These are phyloP conservation scores for Fraxinus baroniana DNA, from an alignment of 305 asterid species.

Conservation along the genomic window DNA sequence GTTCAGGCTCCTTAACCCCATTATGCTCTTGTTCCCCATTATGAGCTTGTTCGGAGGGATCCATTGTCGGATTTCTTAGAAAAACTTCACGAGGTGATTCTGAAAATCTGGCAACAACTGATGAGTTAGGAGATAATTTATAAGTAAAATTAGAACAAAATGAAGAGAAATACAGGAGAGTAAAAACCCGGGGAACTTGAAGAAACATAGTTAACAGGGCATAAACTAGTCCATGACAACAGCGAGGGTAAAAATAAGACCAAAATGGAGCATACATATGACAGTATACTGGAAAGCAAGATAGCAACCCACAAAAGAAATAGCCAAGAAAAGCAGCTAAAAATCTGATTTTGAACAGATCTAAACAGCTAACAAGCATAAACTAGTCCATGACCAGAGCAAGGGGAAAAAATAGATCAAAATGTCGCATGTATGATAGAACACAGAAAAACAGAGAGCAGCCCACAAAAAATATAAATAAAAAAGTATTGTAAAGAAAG, in stretches of 20 bases:
- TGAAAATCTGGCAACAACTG: slow-evolving; percentile 1
- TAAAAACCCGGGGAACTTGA: background rate
- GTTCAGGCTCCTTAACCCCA: too few species aligned
- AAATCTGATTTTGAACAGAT: background rate
- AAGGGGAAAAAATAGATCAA: background rate
- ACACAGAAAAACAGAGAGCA: background rate
- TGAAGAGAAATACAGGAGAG: background rate
- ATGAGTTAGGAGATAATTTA: background rate
- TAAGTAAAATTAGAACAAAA: too few species aligned
- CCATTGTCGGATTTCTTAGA: slow-evolving; percentile 31
- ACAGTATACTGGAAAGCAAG: background rate
- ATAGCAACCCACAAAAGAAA: background rate
- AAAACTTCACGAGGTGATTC: background rate
- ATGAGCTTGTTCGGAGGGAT: slow-evolving; percentile 30
- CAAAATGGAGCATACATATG: background rate
- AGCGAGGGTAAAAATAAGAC: background rate
- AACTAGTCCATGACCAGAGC: background rate
- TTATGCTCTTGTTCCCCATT: slow-evolving; percentile 18
- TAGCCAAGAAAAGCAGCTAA: background rate
- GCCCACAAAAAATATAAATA: background rate
- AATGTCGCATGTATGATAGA: background rate
- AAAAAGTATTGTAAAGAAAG: background rate
- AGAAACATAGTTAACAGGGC: background rate
- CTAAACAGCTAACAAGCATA: background rate
- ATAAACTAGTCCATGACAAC: background rate